Percentiles rank a stretch among this genome's conserved stretches.
These are phyloP conservation scores for Aspergillus affinis DNA, from an alignment of 495 filamentous ascomycete genomes.

Conservation along the genomic window DNA sequence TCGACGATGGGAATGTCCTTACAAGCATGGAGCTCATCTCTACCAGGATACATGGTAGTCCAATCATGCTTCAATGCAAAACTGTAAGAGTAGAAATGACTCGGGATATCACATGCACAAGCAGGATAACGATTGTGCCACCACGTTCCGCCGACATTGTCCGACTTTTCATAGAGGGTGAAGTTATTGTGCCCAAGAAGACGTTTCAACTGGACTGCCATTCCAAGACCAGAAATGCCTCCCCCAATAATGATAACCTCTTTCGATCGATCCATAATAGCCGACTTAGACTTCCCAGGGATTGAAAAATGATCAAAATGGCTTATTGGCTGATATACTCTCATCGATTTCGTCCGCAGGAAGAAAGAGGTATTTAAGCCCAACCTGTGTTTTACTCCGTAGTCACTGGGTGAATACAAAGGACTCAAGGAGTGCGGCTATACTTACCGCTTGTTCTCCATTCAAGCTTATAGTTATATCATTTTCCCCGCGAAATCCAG, in stretches of 20 bases:
- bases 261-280: slow-evolving; percentile 4
- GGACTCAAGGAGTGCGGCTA: too few species aligned
- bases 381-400: too few species aligned
- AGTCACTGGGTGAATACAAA: too few species aligned
- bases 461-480: too few species aligned
- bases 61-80: slow-evolving; percentile 20
- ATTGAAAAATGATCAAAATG: too few species aligned
- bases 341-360: too few species aligned
- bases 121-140: slow-evolving; percentile 59
- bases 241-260: slow-evolving; percentile 20
- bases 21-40: slow-evolving; percentile 17
- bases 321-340: too few species aligned
- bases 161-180: slow-evolving; percentile 19
- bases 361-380: too few species aligned
- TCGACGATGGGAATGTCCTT: too few species aligned
- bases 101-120: slow-evolving; percentile 56
- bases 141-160: slow-evolving; percentile 55
- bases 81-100: slow-evolving; percentile 45
- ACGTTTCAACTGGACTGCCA: slow-evolving; percentile 17
- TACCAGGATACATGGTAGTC: slow-evolving; percentile 13
- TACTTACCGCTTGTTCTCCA: too few species aligned
- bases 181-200: slow-evolving; percentile 16
- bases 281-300: too few species aligned
- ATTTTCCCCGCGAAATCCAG: too few species aligned
- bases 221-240: slow-evolving; percentile 16